Conservation (phyloP, 306 rosid genomes). For the Comarum palustre region DNA sequence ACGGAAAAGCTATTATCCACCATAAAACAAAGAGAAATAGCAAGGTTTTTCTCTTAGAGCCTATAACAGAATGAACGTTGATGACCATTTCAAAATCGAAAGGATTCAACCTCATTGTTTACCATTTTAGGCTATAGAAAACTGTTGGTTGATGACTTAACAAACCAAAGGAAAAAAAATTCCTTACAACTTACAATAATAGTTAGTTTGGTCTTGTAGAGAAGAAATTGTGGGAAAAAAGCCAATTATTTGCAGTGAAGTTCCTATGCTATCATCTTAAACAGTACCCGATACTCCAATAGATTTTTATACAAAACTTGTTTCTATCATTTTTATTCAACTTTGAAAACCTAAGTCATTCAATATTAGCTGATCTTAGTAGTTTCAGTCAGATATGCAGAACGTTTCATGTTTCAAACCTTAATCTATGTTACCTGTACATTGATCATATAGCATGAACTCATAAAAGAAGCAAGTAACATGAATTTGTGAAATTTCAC, state of each 20-base stretch:
- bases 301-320: neutral
- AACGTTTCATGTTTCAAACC: conserved; percentile 8
- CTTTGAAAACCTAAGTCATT: neutral
- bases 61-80: neutral
- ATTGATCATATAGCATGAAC: conserved; percentile 20
- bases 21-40: neutral
- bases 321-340: neutral
- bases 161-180: neutral
- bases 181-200: neutral
- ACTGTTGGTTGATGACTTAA: neutral
- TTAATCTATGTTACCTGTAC: neutral
- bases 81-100: neutral
- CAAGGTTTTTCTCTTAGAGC: neutral
- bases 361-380: neutral
- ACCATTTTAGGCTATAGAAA: neutral
- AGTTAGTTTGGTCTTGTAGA: neutral
- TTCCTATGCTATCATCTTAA: neutral
- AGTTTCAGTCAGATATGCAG: conserved; percentile 2
- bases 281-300: neutral
- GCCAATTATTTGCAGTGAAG: neutral
- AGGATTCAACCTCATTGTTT: neutral
- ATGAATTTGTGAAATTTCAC: conserved; percentile 39
- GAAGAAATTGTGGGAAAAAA: neutral
- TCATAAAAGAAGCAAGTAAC: conserved; percentile 46
- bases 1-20: neutral